Evolutionary conservation across 805 yeast genomes (phyloP).

Genomic region (Teunomyces tritomae): DNA sequence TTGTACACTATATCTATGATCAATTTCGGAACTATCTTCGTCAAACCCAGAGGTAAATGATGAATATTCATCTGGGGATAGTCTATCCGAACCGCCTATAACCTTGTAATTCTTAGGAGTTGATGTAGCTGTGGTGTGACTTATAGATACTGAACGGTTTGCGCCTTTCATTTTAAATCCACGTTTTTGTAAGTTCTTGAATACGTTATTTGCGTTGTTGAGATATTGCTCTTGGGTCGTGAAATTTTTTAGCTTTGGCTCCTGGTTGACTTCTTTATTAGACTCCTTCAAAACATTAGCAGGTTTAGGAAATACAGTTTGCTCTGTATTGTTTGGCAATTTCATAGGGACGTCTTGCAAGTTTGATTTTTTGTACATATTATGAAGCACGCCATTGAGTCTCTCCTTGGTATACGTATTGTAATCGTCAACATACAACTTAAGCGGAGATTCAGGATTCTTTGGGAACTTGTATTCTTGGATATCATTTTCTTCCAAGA

Average conservation of each 20-base stretch:
- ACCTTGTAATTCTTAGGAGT: slow-evolving; percentile 34
- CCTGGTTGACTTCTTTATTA: slow-evolving; percentile 15
- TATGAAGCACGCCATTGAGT: slow-evolving; percentile 24
- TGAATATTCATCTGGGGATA: slow-evolving; percentile 21
- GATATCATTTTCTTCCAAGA: slow-evolving; percentile 20
- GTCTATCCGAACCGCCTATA: slow-evolving; percentile 7
- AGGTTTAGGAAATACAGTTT: neutral
- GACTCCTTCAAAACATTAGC: neutral
- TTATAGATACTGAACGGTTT: slow-evolving; percentile 10
- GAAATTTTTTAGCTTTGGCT: slow-evolving; percentile 25
- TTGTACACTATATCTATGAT: slow-evolving; percentile 11
- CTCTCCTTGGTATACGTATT: slow-evolving; percentile 41
- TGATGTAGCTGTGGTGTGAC: slow-evolving; percentile 34
- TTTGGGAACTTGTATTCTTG: slow-evolving; percentile 16
- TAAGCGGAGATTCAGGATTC: slow-evolving; percentile 41
- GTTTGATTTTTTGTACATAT: slow-evolving; percentile 17
- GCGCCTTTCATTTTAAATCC: slow-evolving; percentile 19
- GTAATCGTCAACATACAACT: slow-evolving; percentile 36
- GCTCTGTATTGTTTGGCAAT: neutral
- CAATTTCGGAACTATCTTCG: slow-evolving; percentile 13
- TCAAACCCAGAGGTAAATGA: slow-evolving; percentile 32
- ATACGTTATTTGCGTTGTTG: slow-evolving; percentile 38
- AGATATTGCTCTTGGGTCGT: slow-evolving; percentile 36
- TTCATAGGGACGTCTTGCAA: slow-evolving; percentile 6
- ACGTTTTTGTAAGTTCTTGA: slow-evolving; percentile 36